phyloP scores from a whole-genome alignment of 2,329 filamentous ascomycete genomes.

The Parastagonospora avenae region DNA sequence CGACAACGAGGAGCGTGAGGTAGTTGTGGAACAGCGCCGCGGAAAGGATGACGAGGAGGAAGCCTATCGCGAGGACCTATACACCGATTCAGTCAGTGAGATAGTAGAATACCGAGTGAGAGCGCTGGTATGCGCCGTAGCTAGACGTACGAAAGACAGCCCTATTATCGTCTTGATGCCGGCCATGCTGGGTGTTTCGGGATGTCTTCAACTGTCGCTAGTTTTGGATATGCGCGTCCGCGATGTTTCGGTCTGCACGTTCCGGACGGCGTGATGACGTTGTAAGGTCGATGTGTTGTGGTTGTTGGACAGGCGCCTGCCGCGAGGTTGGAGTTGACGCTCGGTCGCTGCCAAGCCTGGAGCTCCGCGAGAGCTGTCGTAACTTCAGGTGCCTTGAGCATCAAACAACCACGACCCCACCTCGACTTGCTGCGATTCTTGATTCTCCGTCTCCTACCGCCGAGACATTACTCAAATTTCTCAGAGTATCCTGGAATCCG shows the following conservation, averaged over 20 bases:
- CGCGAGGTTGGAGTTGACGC: slow-evolving; percentile 14
- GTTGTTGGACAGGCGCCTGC: slow-evolving; percentile 10
- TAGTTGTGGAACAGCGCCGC: slow-evolving; percentile 95
- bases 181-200: slow-evolving; percentile 61
- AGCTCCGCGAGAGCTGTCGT: slow-evolving; percentile 30
- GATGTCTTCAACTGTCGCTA: neutral
- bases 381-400: slow-evolving; percentile 31
- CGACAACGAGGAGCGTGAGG: slow-evolving; percentile 93
- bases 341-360: slow-evolving; percentile 22
- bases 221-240: neutral
- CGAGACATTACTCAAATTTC: neutral
- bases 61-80: slow-evolving; percentile 91
- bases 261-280: slow-evolving; percentile 1
- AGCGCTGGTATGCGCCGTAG: slow-evolving; percentile 18
- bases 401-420: slow-evolving; percentile 21
- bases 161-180: slow-evolving; percentile 99
- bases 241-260: neutral
- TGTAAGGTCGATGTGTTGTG: slow-evolving; percentile 4
- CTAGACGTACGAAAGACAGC: slow-evolving; percentile 81
- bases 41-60: slow-evolving; percentile 97
- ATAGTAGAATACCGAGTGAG: neutral
- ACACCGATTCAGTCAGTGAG: slow-evolving; percentile 4
- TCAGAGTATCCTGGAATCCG: neutral
- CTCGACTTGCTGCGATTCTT: slow-evolving; percentile 1
- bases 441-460: neutral